These are phyloP conservation scores for Fusarium veterinarium DNA, from an alignment of 2,329 filamentous ascomycete species.

Conservation along the genomic window DNA sequence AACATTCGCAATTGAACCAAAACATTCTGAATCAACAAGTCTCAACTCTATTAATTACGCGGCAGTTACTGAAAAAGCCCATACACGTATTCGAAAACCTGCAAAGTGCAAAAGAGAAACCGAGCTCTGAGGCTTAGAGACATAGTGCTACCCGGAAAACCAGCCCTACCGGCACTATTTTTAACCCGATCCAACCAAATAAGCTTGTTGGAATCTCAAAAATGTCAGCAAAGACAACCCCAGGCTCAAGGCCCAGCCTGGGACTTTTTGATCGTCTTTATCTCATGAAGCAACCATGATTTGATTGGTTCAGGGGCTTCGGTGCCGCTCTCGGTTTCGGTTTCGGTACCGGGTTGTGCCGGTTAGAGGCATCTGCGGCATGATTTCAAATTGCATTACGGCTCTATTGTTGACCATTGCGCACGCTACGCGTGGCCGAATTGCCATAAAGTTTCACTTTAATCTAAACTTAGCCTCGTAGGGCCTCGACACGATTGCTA, in stretches of 20 bases:
- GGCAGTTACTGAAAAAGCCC: neutral
- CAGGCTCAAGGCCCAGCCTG: neutral
- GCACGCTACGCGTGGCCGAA: neutral
- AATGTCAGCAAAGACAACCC: neutral
- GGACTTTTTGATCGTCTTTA: neutral
- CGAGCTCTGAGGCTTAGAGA: slow-evolving; percentile 10
- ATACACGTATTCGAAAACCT: slow-evolving; percentile 2
- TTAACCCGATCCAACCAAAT: neutral
- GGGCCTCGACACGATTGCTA: rapidly evolving
- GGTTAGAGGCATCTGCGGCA: neutral
- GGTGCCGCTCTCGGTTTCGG: slow-evolving; percentile 7
- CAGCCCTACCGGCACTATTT: neutral
- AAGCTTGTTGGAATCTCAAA: neutral
- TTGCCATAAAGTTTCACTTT: neutral
- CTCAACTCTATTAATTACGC: neutral
- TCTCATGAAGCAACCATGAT: neutral
- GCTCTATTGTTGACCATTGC: neutral
- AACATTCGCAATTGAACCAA: neutral
- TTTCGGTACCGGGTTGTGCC: neutral
- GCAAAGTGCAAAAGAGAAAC: neutral
- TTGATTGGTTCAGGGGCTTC: neutral
- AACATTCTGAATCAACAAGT: neutral
- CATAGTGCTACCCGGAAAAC: neutral
- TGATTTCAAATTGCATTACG: neutral
- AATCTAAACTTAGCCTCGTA: neutral